Base-by-base conservation (phyloP, 164 flowering plant species). In the Kingdonia uniflora region DNA sequence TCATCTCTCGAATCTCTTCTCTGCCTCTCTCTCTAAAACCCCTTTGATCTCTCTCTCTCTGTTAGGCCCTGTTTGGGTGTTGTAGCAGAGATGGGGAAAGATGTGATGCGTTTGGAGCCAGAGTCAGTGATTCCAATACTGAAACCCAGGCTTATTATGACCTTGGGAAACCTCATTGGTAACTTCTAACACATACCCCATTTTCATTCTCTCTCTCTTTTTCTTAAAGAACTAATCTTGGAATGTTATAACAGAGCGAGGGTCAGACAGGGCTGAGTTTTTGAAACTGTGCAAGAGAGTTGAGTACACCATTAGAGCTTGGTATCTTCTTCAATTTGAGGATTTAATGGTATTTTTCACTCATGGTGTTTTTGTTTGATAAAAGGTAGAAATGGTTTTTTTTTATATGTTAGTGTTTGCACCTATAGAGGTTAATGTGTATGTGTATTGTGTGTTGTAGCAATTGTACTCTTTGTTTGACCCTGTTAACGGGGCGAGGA, bases 281-380 rank as follows among this genome's bases (percentile, higher is more conserved):
- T 45, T 88, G 54, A 92, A 81, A 76, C 77, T 92, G 14, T 84
- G 89, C 69, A 86, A 84, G 80, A 76, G 96, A 72, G 72, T 88
- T 37, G 99, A 92, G 63, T 86, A 84, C 66, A 88, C 84, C 5
- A 74, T 92, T 65, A 80, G 96, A 24, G 95, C 99, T 57, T 88
- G 99, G 99, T 84, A 86, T 69, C 74, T 73, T 49, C 74, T 86
- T n/a, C 94, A 92, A 45, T 92, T 88, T 67, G 99, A 92, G 74
- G 99, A 92, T 69, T 69, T 92, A 59, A 84, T 92, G 98, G 98
- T 87, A 71, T 14, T 24, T 5, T 57, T 19, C 11, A 37, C 13
- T 38, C 17, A 10, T 41, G 12, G n/a, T 41, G 17, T 16, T 41
- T 41, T 14, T 41, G 15, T 41, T 3, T 14, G 44, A 41, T 14